A percentile compares a stretch with the other conserved stretches of the same genome.
These are phyloP conservation scores for Tolypocladium pustulatum DNA, from an alignment of 2,329 filamentous ascomycete species.

Conservation along the genomic window DNA sequence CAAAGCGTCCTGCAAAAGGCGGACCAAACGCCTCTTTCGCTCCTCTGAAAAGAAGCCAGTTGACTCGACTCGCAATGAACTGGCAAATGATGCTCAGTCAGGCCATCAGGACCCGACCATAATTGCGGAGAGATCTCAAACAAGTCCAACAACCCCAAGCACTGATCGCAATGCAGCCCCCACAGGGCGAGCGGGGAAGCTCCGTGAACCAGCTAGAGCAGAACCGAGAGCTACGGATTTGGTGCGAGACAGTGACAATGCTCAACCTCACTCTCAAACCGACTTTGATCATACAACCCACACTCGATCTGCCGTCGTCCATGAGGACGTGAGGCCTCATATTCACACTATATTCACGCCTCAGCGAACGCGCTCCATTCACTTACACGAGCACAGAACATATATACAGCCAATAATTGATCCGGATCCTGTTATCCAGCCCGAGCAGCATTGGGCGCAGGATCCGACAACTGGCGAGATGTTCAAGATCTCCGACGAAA, in stretches of 20 bases:
- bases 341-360: slow-evolving; percentile 2
- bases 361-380: slow-evolving; percentile 1
- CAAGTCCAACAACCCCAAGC: too few relatives aligned
- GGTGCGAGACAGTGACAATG: neutral
- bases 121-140: too few relatives aligned
- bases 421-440: neutral
- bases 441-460: neutral
- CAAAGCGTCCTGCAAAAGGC: too few relatives aligned
- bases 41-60: too few relatives aligned
- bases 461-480: neutral
- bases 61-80: too few relatives aligned
- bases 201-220: neutral
- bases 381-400: slow-evolving; percentile 1
- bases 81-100: too few relatives aligned
- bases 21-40: too few relatives aligned
- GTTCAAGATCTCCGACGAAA: neutral
- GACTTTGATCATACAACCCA: neutral
- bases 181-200: rapidly evolving
- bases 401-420: slow-evolving; percentile 1
- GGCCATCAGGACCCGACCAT: too few relatives aligned
- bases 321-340: neutral
- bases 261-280: neutral
- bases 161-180: neutral
- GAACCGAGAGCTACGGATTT: neutral
- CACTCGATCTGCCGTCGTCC: neutral